These are phyloP conservation scores for Coemansia sp. DNA, from an alignment of 192 early-diverging fungal genomes.

Conservation along the genomic window DNA sequence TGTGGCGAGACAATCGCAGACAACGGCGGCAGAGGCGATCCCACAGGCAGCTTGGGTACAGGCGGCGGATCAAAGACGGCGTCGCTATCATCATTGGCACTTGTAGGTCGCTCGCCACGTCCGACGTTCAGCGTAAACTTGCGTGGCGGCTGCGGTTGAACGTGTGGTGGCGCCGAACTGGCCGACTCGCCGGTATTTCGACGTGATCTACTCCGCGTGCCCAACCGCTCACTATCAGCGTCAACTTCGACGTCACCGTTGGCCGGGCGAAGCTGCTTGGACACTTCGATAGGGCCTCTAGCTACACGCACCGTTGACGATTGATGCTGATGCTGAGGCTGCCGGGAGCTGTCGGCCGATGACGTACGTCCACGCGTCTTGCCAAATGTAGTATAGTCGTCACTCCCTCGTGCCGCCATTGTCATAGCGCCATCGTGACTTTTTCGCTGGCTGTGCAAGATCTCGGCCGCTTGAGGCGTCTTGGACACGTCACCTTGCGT, in stretches of 20 bases:
- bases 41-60: slow-evolving; percentile 38
- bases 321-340: neutral
- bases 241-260: slow-evolving; percentile 2
- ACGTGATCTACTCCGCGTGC: slow-evolving; percentile 16
- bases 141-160: slow-evolving; percentile 11
- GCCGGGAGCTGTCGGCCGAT: slow-evolving; percentile 8
- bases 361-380: slow-evolving; percentile 9
- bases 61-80: slow-evolving; percentile 17
- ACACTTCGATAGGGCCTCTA: slow-evolving; percentile 22
- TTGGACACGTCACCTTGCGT: slow-evolving; percentile 5
- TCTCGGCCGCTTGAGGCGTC: neutral
- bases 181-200: slow-evolving; percentile 13
- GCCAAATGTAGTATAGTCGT: neutral
- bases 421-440: slow-evolving; percentile 29
- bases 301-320: slow-evolving; percentile 20
- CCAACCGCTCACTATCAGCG: neutral
- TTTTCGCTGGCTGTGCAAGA: slow-evolving; percentile 15
- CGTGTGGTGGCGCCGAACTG: slow-evolving; percentile 6
- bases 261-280: slow-evolving; percentile 17
- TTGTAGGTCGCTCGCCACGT: slow-evolving; percentile 3
- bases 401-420: neutral
- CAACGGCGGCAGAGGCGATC: slow-evolving; percentile 10
- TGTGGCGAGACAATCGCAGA: slow-evolving; percentile 5
- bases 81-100: slow-evolving; percentile 9
- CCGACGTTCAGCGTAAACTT: slow-evolving; percentile 9